Base-by-base conservation (phyloP, 2,329 filamentous ascomycete species). In the Bipolaris gigantea region DNA sequence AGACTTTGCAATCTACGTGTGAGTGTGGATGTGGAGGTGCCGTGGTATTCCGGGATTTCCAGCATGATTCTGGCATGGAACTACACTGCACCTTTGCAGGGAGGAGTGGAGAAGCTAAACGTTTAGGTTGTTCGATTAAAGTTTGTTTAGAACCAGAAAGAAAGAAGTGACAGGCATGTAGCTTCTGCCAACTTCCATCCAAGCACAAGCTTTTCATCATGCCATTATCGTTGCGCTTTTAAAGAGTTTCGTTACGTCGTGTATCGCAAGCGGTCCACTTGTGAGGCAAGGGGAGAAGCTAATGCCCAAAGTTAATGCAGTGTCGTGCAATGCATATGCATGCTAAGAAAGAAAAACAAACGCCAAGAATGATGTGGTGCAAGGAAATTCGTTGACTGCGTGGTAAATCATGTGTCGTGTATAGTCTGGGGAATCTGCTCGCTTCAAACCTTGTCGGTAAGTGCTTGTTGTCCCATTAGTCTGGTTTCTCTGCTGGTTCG, bases 401-500 rank as follows among this genome's bases (percentile, higher is more conserved):
- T 46, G 13, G 35, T 25, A 18, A 30, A 11, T 30, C 18, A 16
- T n/a, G 32, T 23, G 8, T 42, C 6, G 23, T 43, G 16, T 10
- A 30, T 32, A 33, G 11, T 19, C 32, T 4, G 27, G 27, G 27
- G 36, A 21, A 25, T 25, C 6, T 15, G 32, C 10, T 8, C 1
- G 18, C 35, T 41, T 44, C 27, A 50, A 27, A 9, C 18, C 30
- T 55, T 34, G 15, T 45, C 40, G 16, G 32, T 34, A 2, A 19
- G 18, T 3, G 42, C 16, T 13, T 32, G 8, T n/a, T 39, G 34
- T 9, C 50, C 49, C 13, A 53, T 53, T 15, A 50, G 23, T 32
- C 55, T 52, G 10, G n/a, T 51, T 10, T 53, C 45, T 23, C 64
- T 49, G 8, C 64, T 65, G 50, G 55, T 66, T 39, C 59, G 62